Base-by-base conservation (phyloP, 2,329 filamentous ascomycete species). In the Capronia epimyces region DNA sequence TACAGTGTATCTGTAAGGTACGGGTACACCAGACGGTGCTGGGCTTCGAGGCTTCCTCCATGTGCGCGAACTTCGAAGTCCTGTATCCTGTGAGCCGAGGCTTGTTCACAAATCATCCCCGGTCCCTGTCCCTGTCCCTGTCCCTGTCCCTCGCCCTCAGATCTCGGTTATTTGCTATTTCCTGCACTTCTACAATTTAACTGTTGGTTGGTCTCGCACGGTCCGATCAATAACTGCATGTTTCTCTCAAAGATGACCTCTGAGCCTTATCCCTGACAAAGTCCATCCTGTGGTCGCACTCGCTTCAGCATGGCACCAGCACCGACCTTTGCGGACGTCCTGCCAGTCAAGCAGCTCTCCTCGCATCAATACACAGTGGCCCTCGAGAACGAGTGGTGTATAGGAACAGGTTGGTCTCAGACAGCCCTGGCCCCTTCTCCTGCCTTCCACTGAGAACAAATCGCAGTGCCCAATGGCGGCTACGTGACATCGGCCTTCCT, bases 381-480 rank as follows among this genome's bases (percentile, higher is more conserved):
- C 53, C 75, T 86, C 27, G 67, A 70, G 32, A 69, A 75, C 31
- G 77, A 80, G 59, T 86, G 82, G 81, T 79, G 77, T 58, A 84
- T 87, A 58, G 83, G 83, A 49, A 77, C 74, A 57, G 82, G 81
- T 80, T 72, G 46, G 57, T 58, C 20, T 27, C 50, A 50, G 27
- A n/a, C 12, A 21, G 10, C n/a, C 24, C 27, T 27, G 24, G 5
- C 37, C 32, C 29, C 20, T 53, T 39, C 7, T 8, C 43, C 20
- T 27, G 46, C 27, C 16, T 12, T 12, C 52, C 49, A 52, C 46
- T 53, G 51, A 60, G 43, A 22, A 9, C 41, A 25, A 45, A 40
- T 29, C 62, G n/a, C n/a, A 83, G 84, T 87, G 10, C 83, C 84
- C 4, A 82, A 88, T 65, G 84, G 84, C 46, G 84, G 84, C 51